phyloP scores from a whole-genome alignment of 23 red algal genomes.

The Gracilariopsis chorda region DNA sequence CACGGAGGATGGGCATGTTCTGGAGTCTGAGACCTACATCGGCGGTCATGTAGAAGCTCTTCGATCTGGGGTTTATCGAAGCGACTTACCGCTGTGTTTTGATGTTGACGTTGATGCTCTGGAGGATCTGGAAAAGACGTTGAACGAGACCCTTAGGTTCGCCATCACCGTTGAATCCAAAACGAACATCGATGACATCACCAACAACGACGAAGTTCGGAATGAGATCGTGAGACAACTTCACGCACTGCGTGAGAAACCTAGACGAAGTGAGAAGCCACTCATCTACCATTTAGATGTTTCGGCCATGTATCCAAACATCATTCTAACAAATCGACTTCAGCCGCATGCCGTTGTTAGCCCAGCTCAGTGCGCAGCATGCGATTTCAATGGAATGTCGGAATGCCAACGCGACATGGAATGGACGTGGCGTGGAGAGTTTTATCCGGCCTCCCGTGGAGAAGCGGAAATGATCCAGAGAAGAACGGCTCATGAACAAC shows the following conservation, averaged over 20 bases:
- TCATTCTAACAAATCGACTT: slow-evolving; percentile 97
- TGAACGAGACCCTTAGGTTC: slow-evolving; percentile 75
- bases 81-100: slow-evolving; percentile 77
- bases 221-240: slow-evolving; percentile 47
- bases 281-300: slow-evolving; percentile 98
- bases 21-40: slow-evolving; percentile 98
- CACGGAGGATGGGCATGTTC: slow-evolving; percentile 78
- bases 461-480: slow-evolving; percentile 86
- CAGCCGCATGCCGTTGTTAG: slow-evolving; percentile 96
- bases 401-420: slow-evolving; percentile 87
- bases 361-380: slow-evolving; percentile 76
- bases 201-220: slow-evolving; percentile 80
- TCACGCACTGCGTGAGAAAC: slow-evolving; percentile 39
- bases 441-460: slow-evolving; percentile 86
- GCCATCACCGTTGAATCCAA: slow-evolving; percentile 71
- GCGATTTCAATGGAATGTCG: slow-evolving; percentile 90
- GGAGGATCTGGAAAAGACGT: slow-evolving; percentile 55
- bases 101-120: slow-evolving; percentile 65
- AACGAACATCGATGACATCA: slow-evolving; percentile 52
- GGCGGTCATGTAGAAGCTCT: slow-evolving; percentile 99
- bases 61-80: slow-evolving; percentile 92
- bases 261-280: slow-evolving; percentile 55
- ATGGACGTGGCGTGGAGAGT: slow-evolving; percentile 98
- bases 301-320: slow-evolving; percentile 99
- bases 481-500: slow-evolving; percentile 43